Base-by-base conservation (phyloP, 139 green algal genomes). In the Astrephomene gubernaculifera region DNA sequence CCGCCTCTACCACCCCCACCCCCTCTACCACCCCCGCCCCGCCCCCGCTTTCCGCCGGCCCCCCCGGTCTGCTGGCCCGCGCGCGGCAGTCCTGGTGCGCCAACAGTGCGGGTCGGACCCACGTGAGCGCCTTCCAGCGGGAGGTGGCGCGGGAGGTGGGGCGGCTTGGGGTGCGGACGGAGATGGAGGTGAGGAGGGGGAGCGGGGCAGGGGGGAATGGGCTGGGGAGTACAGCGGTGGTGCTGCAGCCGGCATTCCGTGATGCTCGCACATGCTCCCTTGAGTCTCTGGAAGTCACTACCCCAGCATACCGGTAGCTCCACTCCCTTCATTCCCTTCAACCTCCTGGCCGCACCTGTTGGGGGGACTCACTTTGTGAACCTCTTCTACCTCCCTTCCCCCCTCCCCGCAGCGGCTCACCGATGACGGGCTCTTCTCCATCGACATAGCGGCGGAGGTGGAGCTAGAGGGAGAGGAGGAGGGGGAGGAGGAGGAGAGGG, bases 341-440 rank as follows among this genome's bases (percentile, higher is more conserved):
- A n/a, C n/a, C n/a, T n/a, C n/a, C n/a, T n/a, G n/a, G n/a, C n/a
- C n/a, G n/a, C n/a, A n/a, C n/a, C n/a, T n/a, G n/a, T n/a, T n/a
- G n/a, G n/a, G n/a, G n/a, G 63, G n/a, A 43, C n/a, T 70, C n/a
- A 70, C 29, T 5, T 22, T 22, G 6, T 70, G 29, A 39, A n/a
- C 29, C 63, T 35, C 31, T 39, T 5, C n/a, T n/a, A 70, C 57
- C 31, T 70, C 63, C 29, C 19, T 21, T 7, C 29, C 8, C n/a
- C 8, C 29, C 44, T 29, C 27, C 9, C 33, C 74, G 6, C 57
- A 83, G 76, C 27, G 29, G 39, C 76, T 61, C 4, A 83, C 76
- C 2, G 76, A 72, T 17, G 76, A 83, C 39, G 76, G 76, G 7
- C 27, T 73, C 5, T 83, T 83, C 41, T 83, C 76, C 76, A 72